Evolutionary conservation across 179 eudicot species (phyloP), one percentile per base, ranked within the genome.

Genomic region (Kewa caespitosa): DNA sequence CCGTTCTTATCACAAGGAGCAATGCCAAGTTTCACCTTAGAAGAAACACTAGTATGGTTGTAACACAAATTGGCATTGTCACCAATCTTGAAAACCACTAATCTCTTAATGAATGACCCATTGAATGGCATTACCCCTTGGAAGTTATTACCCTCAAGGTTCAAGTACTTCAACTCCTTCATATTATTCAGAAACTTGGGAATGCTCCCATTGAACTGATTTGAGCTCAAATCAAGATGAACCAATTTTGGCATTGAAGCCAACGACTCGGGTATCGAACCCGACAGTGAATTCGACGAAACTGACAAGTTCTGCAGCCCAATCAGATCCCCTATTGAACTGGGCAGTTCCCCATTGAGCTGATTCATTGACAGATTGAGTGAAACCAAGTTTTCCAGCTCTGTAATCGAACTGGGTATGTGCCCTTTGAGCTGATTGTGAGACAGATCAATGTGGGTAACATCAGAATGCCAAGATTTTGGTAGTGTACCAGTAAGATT

Each of bases 91-190:
- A 95, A 93, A 25, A 85, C 91, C 30, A 4, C 75, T 57, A 93
- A 65, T 38, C 84, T 81, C 77, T 89, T 82, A 1, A 95, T 84
- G 70, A 95, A 93, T 2, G 92, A 85, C 1, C 78, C 85, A 77
- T 91, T 95, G 71, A 95, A 95, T 0, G 99, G 99, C 86, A 95
- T 64, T 2, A 93, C 81, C 27, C 99, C 99, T n/a, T 83, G 86
- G 50, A 95, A 95, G 37, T 85, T 85, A 57, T 95, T 95, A 43
- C 74, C 88, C 78, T 86, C 97, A 3, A 95, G 95, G 80, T 93
- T 95, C 75, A 95, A 70, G 77, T 83, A 87, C 86, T 84, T 87
- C 84, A 95, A 82, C 1, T 67, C 74, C 81, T 83, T 91, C 87
- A 95, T 82, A 12, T 86, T 81, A 1, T 78, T 72, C 2, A 93